phyloP scores from a whole-genome alignment of 2,329 filamentous ascomycete genomes.

The Alternaria postmessia region DNA sequence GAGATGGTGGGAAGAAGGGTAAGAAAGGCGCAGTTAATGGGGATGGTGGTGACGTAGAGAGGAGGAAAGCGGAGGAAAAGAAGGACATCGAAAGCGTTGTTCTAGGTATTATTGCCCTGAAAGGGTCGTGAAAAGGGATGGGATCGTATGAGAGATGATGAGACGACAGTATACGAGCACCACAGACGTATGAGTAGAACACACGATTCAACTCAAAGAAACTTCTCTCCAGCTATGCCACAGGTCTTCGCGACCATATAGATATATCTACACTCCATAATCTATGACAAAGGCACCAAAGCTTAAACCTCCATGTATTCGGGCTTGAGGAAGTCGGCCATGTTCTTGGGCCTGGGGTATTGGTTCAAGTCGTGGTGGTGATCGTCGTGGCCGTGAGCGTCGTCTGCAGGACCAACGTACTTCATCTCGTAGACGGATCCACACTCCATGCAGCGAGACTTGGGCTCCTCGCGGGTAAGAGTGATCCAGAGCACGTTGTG shows the following conservation, averaged over 20 bases:
- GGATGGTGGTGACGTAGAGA: conserved; percentile 33
- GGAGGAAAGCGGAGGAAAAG: conserved; percentile 55
- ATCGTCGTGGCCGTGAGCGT: conserved; percentile 66
- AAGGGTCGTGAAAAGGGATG: conserved; percentile 59
- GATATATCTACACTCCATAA: conserved; percentile 33
- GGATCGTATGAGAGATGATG: background rate
- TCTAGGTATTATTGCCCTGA: conserved; percentile 79
- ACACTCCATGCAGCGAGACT: conserved; percentile 97
- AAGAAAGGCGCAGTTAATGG: conserved; percentile 43
- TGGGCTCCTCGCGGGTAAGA: conserved; percentile 84
- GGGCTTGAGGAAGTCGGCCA: conserved; percentile 94
- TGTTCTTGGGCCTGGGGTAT: conserved; percentile 82
- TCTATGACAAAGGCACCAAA: conserved; percentile 19
- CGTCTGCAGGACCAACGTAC: conserved; percentile 85
- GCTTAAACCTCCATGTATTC: conserved; percentile 78
- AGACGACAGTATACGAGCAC: background rate
- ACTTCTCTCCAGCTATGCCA: conserved; percentile 46
- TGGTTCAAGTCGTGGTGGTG: conserved; percentile 54
- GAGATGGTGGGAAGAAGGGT: conserved; percentile 53
- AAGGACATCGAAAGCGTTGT: conserved; percentile 73
- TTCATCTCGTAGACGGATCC: conserved; percentile 98
- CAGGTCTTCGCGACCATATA: conserved; percentile 38
- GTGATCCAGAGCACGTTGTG: conserved; percentile 91
- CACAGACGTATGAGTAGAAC: background rate
- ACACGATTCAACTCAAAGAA: conserved; percentile 16